These are phyloP conservation scores for Capsella rubella DNA, from an alignment of 441 rosid genomes.

Conservation along the genomic window DNA sequence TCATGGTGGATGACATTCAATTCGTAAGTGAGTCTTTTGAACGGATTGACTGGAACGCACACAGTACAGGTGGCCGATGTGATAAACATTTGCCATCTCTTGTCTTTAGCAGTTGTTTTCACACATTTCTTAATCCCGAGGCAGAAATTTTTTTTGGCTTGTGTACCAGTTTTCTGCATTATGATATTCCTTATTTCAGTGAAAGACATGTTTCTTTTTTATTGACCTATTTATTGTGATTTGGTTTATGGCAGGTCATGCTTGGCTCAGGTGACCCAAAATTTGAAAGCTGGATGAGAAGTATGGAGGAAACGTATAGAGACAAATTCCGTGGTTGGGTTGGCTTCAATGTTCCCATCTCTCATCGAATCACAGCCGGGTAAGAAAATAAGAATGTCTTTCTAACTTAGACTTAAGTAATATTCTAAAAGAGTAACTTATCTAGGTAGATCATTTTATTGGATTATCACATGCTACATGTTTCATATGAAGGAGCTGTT, in stretches of 20 bases:
- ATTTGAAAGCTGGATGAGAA: slow-evolving; percentile 90
- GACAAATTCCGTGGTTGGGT: slow-evolving; percentile 97
- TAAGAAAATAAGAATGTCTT: slow-evolving; percentile 36
- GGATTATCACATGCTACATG: slow-evolving; percentile 1
- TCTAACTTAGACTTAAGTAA: neutral
- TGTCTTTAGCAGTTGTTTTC: slow-evolving; percentile 18
- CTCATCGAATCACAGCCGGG: slow-evolving; percentile 97
- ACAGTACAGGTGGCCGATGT: neutral
- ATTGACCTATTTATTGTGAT: neutral
- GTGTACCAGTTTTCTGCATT: neutral
- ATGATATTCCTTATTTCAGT: neutral
- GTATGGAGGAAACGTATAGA: slow-evolving; percentile 63
- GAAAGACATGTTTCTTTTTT: neutral
- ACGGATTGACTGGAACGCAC: neutral
- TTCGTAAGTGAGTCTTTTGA: slow-evolving; percentile 69
- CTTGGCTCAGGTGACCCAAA: slow-evolving; percentile 86
- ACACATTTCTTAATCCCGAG: neutral
- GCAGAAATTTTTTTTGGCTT: neutral
- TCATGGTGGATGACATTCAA: slow-evolving; percentile 88
- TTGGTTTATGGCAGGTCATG: slow-evolving; percentile 71
- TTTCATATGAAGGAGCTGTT: neutral
- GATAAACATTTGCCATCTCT: neutral
- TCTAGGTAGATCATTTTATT: neutral
- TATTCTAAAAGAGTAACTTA: neutral
- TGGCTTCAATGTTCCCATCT: slow-evolving; percentile 88